Evolutionary conservation across 495 filamentous ascomycete species (phyloP).

Genomic region (Penicillium ochrochloron): DNA sequence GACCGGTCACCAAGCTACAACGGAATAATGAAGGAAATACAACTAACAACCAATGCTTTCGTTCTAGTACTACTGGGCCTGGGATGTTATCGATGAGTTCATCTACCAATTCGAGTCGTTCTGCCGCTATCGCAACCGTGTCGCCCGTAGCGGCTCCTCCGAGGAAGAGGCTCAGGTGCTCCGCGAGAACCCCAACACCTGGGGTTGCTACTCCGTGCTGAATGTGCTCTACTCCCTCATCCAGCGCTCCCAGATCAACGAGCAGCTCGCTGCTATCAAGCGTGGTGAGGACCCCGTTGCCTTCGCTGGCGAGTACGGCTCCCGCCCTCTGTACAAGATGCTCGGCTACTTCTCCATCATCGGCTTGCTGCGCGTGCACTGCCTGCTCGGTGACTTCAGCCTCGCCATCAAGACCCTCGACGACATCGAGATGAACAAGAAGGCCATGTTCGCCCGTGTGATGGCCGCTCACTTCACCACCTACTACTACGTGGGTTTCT

Average conservation of each 20-base stretch:
- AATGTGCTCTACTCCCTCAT: slow-evolving; percentile 99
- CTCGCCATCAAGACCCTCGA: slow-evolving; percentile 97
- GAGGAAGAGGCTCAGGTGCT: slow-evolving; percentile 89
- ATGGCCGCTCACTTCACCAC: slow-evolving; percentile 99
- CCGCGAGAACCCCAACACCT: slow-evolving; percentile 95
- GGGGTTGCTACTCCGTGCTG: slow-evolving; percentile 99
- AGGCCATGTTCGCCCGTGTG: slow-evolving; percentile 98
- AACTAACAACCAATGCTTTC: slow-evolving; percentile 20
- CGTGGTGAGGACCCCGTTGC: slow-evolving; percentile 81
- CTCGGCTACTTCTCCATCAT: slow-evolving; percentile 99
- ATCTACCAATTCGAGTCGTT: slow-evolving; percentile 99
- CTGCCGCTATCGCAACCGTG: slow-evolving; percentile 89
- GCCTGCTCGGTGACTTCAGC: slow-evolving; percentile 95
- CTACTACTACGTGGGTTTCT: slow-evolving; percentile 99
- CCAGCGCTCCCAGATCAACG: slow-evolving; percentile 94
- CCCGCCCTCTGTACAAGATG: slow-evolving; percentile 93
- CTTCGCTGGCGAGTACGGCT: slow-evolving; percentile 93
- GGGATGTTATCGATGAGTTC: slow-evolving; percentile 99
- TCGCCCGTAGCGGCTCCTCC: slow-evolving; percentile 83
- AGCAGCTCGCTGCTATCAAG: slow-evolving; percentile 94
- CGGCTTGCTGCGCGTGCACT: slow-evolving; percentile 93
- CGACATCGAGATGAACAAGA: slow-evolving; percentile 99
- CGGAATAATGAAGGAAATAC: background rate
- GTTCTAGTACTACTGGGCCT: slow-evolving; percentile 94
- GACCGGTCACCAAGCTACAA: background rate